Evolutionary conservation across 345 rosid genomes (phyloP).

Genomic region (Carallia pectinifolia): DNA sequence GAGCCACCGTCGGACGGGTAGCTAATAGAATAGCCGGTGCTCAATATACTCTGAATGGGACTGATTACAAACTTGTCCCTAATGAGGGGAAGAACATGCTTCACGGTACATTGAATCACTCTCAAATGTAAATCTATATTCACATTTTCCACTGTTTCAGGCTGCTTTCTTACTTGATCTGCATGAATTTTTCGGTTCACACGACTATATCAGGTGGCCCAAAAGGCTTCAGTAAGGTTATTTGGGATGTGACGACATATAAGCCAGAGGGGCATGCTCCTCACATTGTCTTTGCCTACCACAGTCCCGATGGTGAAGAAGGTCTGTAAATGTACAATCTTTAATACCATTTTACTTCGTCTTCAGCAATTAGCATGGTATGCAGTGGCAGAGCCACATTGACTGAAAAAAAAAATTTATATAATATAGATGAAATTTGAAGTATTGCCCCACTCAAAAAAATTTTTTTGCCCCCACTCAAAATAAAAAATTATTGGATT

Average conservation of each 20-base stretch:
- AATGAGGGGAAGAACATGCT: conserved; percentile 83
- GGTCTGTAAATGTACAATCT: conserved; percentile 30
- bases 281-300: conserved; percentile 54
- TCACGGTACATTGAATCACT: conserved; percentile 50
- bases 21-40: conserved; percentile 81
- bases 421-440: too few relatives aligned
- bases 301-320: conserved; percentile 79
- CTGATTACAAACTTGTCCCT: conserved; percentile 52
- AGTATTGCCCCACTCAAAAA: too few relatives aligned
- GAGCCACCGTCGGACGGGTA: conserved; percentile 77
- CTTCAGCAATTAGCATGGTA: too few relatives aligned
- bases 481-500: too few relatives aligned
- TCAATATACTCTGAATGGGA: conserved; percentile 62
- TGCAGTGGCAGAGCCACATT: too few relatives aligned
- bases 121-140: background rate
- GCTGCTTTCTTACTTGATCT: background rate
- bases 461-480: too few relatives aligned
- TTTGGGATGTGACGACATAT: conserved; percentile 59
- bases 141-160: background rate
- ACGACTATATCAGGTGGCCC: conserved; percentile 52
- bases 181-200: background rate
- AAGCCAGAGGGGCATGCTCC: conserved; percentile 44
- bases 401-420: too few relatives aligned
- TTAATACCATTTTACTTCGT: too few relatives aligned
- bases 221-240: conserved; percentile 70